A percentile compares a stretch with the other conserved stretches of the same genome.
Conservation (phyloP, 2,329 filamentous ascomycete species). For the Fragosphaeria purpurea region DNA sequence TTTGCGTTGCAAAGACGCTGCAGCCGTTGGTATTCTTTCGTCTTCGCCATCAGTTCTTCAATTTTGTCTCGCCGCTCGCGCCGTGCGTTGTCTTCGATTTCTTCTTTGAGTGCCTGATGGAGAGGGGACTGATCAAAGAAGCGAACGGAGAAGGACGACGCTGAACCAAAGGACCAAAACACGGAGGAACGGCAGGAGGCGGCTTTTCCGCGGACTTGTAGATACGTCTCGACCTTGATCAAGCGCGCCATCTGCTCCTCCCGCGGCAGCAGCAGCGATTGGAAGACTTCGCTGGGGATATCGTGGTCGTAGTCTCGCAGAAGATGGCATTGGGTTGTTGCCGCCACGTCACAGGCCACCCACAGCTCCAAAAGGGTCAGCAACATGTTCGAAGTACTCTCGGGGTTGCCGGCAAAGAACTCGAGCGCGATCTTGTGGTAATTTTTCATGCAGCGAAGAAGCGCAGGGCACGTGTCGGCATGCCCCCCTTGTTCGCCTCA, state of each 20-base stretch:
- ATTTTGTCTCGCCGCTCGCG: slow-evolving; percentile 6
- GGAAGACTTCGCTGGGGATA: slow-evolving; percentile 28
- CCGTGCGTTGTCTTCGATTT: slow-evolving; percentile 30
- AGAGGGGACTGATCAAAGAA: slow-evolving; percentile 35
- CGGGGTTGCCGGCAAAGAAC: slow-evolving; percentile 31
- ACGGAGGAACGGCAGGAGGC: slow-evolving; percentile 18
- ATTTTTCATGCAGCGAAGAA: slow-evolving; percentile 19
- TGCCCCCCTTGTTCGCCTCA: slow-evolving; percentile 13
- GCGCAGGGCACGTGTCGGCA: slow-evolving; percentile 17
- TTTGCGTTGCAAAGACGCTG: slow-evolving; percentile 17
- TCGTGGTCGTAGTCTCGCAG: slow-evolving; percentile 37
- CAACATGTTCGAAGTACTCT: slow-evolving; percentile 42
- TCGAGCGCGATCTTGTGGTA: slow-evolving; percentile 23
- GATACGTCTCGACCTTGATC: slow-evolving; percentile 34
- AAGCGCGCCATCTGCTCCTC: slow-evolving; percentile 36
- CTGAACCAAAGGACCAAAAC: slow-evolving; percentile 26
- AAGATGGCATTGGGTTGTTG: slow-evolving; percentile 26
- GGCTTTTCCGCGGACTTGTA: slow-evolving; percentile 22
- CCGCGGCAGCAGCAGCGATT: slow-evolving; percentile 34
- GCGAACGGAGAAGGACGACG: slow-evolving; percentile 32
- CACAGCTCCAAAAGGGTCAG: slow-evolving; percentile 49
- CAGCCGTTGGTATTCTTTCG: slow-evolving; percentile 21
- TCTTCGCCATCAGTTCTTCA: slow-evolving; percentile 17
- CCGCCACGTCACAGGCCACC: slow-evolving; percentile 43
- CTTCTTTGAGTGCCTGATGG: slow-evolving; percentile 25